Evolutionary conservation across 148 eudicot species (phyloP).

Genomic region (Oxyria digyna): DNA sequence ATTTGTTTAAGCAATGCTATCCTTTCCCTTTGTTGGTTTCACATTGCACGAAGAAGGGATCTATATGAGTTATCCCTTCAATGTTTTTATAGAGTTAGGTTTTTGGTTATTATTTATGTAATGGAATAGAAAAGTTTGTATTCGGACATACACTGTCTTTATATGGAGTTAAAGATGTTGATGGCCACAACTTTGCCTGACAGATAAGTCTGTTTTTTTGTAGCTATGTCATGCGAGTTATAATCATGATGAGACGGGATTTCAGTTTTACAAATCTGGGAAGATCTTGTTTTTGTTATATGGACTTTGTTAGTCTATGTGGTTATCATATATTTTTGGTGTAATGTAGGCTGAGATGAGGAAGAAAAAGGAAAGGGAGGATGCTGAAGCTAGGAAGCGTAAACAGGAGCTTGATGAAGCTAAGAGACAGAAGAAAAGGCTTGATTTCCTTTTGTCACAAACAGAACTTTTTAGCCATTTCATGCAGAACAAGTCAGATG

Average conservation of each 20-base stretch:
- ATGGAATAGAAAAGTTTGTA: background rate
- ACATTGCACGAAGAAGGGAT: background rate
- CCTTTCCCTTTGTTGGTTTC: background rate
- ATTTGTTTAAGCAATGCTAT: background rate
- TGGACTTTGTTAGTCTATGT: background rate
- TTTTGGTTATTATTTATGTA: background rate
- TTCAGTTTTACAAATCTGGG: background rate
- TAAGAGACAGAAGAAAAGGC: conserved; percentile 88
- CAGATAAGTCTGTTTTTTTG: background rate
- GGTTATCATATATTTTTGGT: background rate
- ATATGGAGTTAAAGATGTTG: background rate
- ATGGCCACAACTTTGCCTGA: background rate
- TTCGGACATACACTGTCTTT: background rate
- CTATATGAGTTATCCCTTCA: background rate
- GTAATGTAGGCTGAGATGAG: conserved; percentile 65
- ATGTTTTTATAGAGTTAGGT: background rate
- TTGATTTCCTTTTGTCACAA: conserved; percentile 88
- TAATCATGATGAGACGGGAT: background rate
- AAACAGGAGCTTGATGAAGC: conserved; percentile 95
- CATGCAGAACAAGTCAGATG: conserved; percentile 81
- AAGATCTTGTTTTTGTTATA: background rate
- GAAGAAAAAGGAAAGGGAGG: conserved; percentile 88
- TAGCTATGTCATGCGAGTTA: background rate
- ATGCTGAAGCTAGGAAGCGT: conserved; percentile 94
- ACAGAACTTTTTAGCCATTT: conserved; percentile 97